phyloP scores from a whole-genome alignment of 768 basidiomycete genomes.

The Pholiota microspora region DNA sequence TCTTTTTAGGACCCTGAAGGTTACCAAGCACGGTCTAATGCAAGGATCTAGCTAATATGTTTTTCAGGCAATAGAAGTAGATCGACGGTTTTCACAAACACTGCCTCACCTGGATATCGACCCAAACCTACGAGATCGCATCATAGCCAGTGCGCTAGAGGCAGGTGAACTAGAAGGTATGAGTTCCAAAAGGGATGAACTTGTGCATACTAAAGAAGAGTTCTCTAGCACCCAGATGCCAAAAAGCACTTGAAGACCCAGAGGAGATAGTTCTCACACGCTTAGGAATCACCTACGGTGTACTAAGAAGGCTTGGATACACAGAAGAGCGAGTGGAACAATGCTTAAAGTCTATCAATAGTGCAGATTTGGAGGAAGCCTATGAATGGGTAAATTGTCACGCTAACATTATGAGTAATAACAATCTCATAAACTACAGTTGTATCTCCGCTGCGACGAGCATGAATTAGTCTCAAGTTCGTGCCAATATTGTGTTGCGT shows the following conservation, averaged over 20 bases:
- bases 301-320: slow-evolving; percentile 77
- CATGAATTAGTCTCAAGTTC: slow-evolving; percentile 43
- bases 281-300: slow-evolving; percentile 79
- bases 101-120: slow-evolving; percentile 66
- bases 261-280: slow-evolving; percentile 72
- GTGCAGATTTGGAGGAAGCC: slow-evolving; percentile 83
- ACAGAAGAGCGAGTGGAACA: slow-evolving; percentile 63
- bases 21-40: slow-evolving; percentile 9
- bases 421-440: slow-evolving; percentile 35
- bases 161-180: slow-evolving; percentile 15
- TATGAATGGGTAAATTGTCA: slow-evolving; percentile 73
- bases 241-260: slow-evolving; percentile 45
- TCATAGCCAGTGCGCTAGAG: slow-evolving; percentile 47
- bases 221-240: slow-evolving; percentile 20
- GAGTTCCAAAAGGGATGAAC: background rate
- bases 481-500: background rate
- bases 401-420: background rate
- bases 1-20: slow-evolving; percentile 33
- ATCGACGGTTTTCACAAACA: slow-evolving; percentile 68
- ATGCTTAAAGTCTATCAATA: slow-evolving; percentile 63
- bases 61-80: slow-evolving; percentile 73
- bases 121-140: slow-evolving; percentile 49
- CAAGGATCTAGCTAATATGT: background rate
- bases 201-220: background rate
- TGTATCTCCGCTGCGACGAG: slow-evolving; percentile 61